phyloP scores from a whole-genome alignment of 2,329 filamentous ascomycete genomes.

The Raffaelea albimanens region DNA sequence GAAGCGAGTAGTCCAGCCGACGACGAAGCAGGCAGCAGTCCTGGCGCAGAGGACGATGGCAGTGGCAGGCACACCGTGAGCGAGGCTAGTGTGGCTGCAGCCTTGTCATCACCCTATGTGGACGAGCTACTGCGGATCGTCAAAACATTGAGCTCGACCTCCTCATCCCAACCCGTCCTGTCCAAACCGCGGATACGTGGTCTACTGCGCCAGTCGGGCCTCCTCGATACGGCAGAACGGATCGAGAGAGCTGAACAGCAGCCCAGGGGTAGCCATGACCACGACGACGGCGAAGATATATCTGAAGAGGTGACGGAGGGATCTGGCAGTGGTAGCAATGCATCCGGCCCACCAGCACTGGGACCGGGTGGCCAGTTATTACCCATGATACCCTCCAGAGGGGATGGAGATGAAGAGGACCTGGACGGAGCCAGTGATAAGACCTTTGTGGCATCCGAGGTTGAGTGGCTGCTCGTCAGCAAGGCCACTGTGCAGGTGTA shows the following conservation, averaged over 20 bases:
- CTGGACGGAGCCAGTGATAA: constrained; percentile 17
- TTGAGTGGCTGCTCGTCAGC: constrained; percentile 84
- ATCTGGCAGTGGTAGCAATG: constrained; percentile 4
- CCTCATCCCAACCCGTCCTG: constrained; percentile 54
- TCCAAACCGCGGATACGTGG: constrained; percentile 47
- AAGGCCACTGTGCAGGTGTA: constrained; percentile 91
- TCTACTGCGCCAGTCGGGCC: constrained; percentile 53
- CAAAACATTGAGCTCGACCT: constrained; percentile 60
- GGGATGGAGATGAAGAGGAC: constrained; percentile 9
- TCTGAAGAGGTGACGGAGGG: not conserved
- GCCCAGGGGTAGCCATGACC: not conserved
- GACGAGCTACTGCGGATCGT: constrained; percentile 58
- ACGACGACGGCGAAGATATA: not conserved
- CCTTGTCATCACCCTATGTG: constrained; percentile 43
- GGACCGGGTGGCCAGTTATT: no score
- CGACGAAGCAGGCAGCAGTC: not conserved
- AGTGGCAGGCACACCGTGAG: not conserved
- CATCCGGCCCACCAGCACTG: not conserved
- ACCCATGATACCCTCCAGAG: no score
- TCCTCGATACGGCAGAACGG: constrained; percentile 32
- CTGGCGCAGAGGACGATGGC: not conserved
- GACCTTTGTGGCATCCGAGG: constrained; percentile 58
- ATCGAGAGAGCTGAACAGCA: constrained; percentile 1
- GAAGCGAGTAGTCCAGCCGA: constrained; percentile 2
- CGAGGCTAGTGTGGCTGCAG: constrained; percentile 26